These are phyloP conservation scores for Xylaria sp. DNA, from an alignment of 2,329 filamentous ascomycete species.

Conservation along the genomic window DNA sequence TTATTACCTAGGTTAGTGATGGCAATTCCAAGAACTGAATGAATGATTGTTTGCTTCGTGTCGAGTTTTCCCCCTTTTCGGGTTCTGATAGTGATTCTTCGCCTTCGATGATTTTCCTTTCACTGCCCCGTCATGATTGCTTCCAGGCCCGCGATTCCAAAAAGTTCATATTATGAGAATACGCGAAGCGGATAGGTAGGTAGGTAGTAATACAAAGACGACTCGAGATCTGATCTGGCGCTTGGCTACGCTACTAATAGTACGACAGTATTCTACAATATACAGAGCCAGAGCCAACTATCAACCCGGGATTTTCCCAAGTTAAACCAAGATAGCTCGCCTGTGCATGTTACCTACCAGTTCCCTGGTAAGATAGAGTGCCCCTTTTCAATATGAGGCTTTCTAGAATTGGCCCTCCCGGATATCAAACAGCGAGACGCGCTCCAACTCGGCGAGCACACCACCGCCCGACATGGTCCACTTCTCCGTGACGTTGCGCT, in stretches of 20 bases:
- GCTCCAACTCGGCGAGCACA: constrained; percentile 77
- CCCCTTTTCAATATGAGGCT: neutral
- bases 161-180: neutral
- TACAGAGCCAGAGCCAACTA: constrained; percentile 11
- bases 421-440: constrained; percentile 43
- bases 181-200: neutral
- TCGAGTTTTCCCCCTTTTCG: neutral
- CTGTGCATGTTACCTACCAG: too few species aligned
- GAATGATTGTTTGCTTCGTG: neutral
- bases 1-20: neutral
- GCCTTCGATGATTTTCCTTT: neutral
- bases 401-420: constrained; percentile 12
- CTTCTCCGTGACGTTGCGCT: constrained; percentile 68
- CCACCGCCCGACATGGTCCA: constrained; percentile 80
- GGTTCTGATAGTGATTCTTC: neutral
- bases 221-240: neutral
- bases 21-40: neutral
- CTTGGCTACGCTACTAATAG: constrained; percentile 1
- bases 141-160: neutral
- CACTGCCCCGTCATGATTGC: neutral
- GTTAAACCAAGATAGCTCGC: neutral
- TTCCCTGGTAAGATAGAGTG: too few species aligned
- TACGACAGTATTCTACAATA: constrained; percentile 16
- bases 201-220: constrained; percentile 6
- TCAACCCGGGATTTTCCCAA: neutral